Conservation (phyloP, 768 basidiomycete species). For the Austroboletus festivus region DNA sequence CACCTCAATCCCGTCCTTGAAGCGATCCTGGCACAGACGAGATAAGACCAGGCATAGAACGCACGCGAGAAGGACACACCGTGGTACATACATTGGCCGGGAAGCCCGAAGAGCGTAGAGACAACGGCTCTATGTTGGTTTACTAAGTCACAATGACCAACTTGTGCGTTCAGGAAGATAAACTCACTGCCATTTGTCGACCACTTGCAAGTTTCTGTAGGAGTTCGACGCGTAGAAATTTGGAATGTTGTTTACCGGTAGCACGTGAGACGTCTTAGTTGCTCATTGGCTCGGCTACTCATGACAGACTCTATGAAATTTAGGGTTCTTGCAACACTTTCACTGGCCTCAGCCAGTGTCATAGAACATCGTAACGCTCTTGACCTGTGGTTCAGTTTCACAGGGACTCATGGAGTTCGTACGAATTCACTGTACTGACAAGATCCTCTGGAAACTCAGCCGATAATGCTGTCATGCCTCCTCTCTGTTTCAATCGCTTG, state of each 20-base stretch:
- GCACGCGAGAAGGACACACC: conserved; percentile 3
- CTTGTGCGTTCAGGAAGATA: neutral
- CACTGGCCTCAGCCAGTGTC: no score
- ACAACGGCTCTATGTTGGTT: conserved; percentile 18
- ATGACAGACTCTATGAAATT: no score
- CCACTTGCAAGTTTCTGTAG: conserved; percentile 10
- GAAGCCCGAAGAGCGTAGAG: conserved; percentile 17
- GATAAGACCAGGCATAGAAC: neutral
- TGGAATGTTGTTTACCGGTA: neutral
- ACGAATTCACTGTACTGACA: no score
- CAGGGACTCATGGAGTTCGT: no score
- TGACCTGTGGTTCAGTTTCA: no score
- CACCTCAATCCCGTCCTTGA: conserved; percentile 42
- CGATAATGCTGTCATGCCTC: no score
- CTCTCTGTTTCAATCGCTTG: no score
- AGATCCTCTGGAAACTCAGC: no score
- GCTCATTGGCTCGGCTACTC: no score
- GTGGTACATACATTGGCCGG: conserved; percentile 14
- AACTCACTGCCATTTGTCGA: conserved; percentile 27
- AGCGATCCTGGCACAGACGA: conserved; percentile 14
- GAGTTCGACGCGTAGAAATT: conserved; percentile 15
- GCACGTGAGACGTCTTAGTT: no score
- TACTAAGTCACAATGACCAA: neutral
- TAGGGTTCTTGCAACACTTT: no score
- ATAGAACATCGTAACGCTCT: no score